Conservation (phyloP, 225 moss, liverwort and hornwort genomes). For the Physcomitrium patens region DNA sequence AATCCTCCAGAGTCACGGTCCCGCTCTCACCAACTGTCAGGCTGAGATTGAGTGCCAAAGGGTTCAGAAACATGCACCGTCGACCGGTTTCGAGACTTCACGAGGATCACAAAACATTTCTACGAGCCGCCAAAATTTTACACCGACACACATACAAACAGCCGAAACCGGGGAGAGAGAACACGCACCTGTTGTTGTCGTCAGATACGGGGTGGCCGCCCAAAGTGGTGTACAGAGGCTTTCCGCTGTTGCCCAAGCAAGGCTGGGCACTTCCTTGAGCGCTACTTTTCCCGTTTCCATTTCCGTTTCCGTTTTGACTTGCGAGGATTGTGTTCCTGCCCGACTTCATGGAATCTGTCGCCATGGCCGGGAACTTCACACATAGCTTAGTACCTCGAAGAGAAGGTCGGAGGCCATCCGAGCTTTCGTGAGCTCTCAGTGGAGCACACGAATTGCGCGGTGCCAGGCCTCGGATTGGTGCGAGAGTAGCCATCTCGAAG, state of each 20-base stretch:
- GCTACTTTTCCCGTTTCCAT: constrained; percentile 35
- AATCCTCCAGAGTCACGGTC: constrained; percentile 59
- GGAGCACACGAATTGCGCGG: constrained; percentile 23
- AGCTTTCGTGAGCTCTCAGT: not conserved
- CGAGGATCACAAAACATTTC: not conserved
- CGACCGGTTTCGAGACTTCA: too few species aligned
- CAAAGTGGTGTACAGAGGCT: constrained; percentile 77
- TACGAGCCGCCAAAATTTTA: not conserved
- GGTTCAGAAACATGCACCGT: constrained; percentile 6
- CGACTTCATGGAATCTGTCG: constrained; percentile 24
- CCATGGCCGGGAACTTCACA: constrained; percentile 37
- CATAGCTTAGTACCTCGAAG: constrained; percentile 50
- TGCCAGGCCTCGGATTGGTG: constrained; percentile 34
- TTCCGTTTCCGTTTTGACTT: constrained; percentile 28
- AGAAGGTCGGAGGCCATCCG: constrained; percentile 28
- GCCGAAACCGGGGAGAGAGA: not conserved
- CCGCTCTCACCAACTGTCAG: constrained; percentile 84
- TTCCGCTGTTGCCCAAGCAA: constrained; percentile 65
- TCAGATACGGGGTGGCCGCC: constrained; percentile 61
- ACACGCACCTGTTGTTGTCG: constrained; percentile 79
- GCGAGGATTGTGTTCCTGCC: constrained; percentile 19
- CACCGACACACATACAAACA: not conserved
- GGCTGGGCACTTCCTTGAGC: constrained; percentile 42
- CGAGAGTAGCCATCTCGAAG: constrained; percentile 41
- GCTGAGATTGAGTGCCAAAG: constrained; percentile 41